phyloP scores from a whole-genome alignment of 108 stramenopile genomes.

The Skeletonema tropicum region DNA sequence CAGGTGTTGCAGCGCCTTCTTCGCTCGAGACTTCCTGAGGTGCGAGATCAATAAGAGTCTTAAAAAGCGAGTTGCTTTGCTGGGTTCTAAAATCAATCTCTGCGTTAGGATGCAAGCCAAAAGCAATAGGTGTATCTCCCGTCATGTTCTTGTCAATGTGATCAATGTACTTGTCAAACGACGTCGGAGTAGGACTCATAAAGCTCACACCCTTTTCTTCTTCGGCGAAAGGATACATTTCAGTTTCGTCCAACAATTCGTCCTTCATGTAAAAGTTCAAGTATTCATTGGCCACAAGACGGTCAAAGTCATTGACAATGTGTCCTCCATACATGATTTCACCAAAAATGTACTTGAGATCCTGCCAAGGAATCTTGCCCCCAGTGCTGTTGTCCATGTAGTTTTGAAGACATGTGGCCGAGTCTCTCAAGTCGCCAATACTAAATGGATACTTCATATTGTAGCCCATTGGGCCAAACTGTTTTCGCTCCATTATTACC shows the following conservation, averaged over 20 bases:
- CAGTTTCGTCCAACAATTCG: slow-evolving; percentile 91
- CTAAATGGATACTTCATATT: slow-evolving; percentile 96
- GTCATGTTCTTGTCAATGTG: slow-evolving; percentile 83
- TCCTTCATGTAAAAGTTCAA: slow-evolving; percentile 93
- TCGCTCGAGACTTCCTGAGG: slow-evolving; percentile 47
- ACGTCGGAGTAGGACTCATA: slow-evolving; percentile 81
- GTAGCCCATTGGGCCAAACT: slow-evolving; percentile 93
- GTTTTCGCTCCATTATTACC: slow-evolving; percentile 93
- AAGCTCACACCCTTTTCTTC: slow-evolving; percentile 89
- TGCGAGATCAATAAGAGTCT: slow-evolving; percentile 57
- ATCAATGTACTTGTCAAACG: slow-evolving; percentile 91
- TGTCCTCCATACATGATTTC: slow-evolving; percentile 96
- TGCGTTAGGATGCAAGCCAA: slow-evolving; percentile 93
- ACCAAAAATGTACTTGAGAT: slow-evolving; percentile 92
- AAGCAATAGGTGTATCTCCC: slow-evolving; percentile 89
- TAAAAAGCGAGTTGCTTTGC: slow-evolving; percentile 78
- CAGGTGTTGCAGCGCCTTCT: slow-evolving; percentile 56
- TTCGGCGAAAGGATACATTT: slow-evolving; percentile 89
- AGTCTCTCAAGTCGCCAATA: slow-evolving; percentile 89
- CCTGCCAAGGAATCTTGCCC: slow-evolving; percentile 92
- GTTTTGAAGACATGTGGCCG: slow-evolving; percentile 83
- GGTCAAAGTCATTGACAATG: slow-evolving; percentile 95
- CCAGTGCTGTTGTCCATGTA: slow-evolving; percentile 92
- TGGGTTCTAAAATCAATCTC: slow-evolving; percentile 93
- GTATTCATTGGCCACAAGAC: slow-evolving; percentile 88